Conservation (phyloP, 164 flowering plant species). For the Paratinospora sagittata region DNA sequence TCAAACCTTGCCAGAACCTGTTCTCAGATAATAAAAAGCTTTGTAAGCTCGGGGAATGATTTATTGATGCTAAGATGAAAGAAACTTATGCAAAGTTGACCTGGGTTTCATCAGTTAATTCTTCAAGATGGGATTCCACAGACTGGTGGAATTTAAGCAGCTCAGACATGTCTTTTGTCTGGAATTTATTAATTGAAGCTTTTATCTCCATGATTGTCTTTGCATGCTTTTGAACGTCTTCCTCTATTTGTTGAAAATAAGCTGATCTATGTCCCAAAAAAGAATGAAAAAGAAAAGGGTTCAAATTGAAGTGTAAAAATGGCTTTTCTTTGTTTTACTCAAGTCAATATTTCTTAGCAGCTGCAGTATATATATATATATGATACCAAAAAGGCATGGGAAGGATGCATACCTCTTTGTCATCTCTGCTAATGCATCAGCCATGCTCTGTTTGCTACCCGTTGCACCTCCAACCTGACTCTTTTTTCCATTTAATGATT, state of each 20-base stretch:
- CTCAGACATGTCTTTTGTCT: conserved; percentile 70
- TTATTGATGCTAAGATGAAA: background rate
- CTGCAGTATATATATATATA: background rate
- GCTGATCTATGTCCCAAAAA: conserved; percentile 47
- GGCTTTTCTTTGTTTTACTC: too few species aligned
- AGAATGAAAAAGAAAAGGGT: background rate
- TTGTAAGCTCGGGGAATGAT: background rate
- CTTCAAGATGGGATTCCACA: conserved; percentile 66
- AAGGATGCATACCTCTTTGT: conserved; percentile 51
- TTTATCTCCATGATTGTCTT: conserved; percentile 54
- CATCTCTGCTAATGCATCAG: conserved; percentile 91
- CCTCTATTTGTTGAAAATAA: conserved; percentile 78
- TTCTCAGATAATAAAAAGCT: background rate
- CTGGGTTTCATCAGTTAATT: conserved; percentile 78
- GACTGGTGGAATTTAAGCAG: conserved; percentile 53
- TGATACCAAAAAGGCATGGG: background rate
- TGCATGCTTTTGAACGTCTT: conserved; percentile 58
- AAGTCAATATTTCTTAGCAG: background rate
- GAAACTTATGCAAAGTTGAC: conserved; percentile 23
- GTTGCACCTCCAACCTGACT: conserved; percentile 21
- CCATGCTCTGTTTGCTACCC: conserved; percentile 72
- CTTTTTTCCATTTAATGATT: conserved; percentile 38
- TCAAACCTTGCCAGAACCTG: conserved; percentile 81
- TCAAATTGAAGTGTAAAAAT: background rate
- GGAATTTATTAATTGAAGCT: conserved; percentile 39